Conservation (phyloP, 2,329 filamentous ascomycete species). For the Alternaria sp. region DNA sequence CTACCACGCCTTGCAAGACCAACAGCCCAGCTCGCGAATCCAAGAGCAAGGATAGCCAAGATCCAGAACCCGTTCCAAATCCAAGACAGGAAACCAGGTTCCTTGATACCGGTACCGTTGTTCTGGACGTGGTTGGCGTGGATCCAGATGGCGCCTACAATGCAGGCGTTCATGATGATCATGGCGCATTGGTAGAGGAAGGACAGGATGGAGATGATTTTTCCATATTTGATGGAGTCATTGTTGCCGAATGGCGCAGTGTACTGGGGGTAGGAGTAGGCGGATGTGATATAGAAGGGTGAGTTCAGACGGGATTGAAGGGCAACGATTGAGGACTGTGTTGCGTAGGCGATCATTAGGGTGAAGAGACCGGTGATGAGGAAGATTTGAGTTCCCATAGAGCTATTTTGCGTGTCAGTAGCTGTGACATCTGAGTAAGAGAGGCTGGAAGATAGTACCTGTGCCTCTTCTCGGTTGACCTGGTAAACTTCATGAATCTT, state of each 20-base stretch:
- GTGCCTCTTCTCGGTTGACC: conserved; percentile 7
- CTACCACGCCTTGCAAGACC: conserved; percentile 15
- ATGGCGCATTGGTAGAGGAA: conserved; percentile 27
- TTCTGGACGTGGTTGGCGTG: conserved; percentile 28
- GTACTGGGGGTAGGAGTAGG: conserved; percentile 26
- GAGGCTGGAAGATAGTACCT: background rate
- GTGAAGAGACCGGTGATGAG: conserved; percentile 25
- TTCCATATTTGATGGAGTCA: conserved; percentile 8
- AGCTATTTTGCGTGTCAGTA: conserved; percentile 6
- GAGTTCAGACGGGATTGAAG: conserved; percentile 21
- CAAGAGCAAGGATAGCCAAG: conserved; percentile 21
- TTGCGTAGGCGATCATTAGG: conserved; percentile 25
- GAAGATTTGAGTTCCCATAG: conserved; percentile 23
- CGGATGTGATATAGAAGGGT: conserved; percentile 23
- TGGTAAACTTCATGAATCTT: conserved; percentile 15
- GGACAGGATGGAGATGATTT: conserved; percentile 26
- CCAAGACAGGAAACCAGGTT: conserved; percentile 24
- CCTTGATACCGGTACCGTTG: conserved; percentile 22
- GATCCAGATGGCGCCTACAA: conserved; percentile 38
- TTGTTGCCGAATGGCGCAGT: background rate
- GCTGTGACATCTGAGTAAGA: background rate
- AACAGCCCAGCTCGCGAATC: conserved; percentile 25
- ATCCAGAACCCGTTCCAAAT: conserved; percentile 26
- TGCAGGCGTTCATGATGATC: conserved; percentile 24
- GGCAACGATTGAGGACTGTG: conserved; percentile 24